phyloP scores from a whole-genome alignment of 163 green algal species.

The Prototheca wickerhamii region DNA sequence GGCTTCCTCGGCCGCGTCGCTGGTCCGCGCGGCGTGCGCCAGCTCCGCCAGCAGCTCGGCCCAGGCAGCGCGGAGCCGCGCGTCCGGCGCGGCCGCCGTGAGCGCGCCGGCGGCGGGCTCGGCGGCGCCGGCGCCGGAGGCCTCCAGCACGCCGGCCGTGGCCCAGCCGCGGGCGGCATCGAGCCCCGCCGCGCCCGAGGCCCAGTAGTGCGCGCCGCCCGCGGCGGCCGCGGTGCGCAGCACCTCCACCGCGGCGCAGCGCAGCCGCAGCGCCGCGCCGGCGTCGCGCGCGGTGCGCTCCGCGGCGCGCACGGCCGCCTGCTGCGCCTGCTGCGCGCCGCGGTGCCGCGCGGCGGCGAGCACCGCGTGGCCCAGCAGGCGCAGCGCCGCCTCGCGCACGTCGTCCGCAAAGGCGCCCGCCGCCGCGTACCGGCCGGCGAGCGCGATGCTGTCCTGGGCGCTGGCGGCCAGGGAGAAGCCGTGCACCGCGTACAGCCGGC shows the following conservation, averaged over 20 bases:
- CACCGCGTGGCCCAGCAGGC: slow-evolving; percentile 44
- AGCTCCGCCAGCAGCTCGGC: slow-evolving; percentile 44
- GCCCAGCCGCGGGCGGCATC: slow-evolving; percentile 15
- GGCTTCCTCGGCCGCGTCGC: slow-evolving; percentile 13
- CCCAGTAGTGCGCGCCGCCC: slow-evolving; percentile 47
- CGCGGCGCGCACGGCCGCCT: slow-evolving; percentile 35
- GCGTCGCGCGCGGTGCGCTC: slow-evolving; percentile 13
- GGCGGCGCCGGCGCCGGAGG: slow-evolving; percentile 11
- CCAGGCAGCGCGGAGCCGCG: slow-evolving; percentile 24
- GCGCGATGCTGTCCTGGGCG: slow-evolving; percentile 35
- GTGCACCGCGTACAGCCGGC: slow-evolving; percentile 37
- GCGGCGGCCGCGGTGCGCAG: slow-evolving; percentile 39
- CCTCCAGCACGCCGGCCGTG: slow-evolving; percentile 19
- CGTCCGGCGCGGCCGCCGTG: not conserved
- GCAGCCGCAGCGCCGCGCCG: slow-evolving; percentile 17
- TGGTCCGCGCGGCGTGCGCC: slow-evolving; percentile 20
- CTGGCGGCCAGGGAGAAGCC: slow-evolving; percentile 42
- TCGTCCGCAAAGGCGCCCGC: not conserved
- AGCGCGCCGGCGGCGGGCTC: too few relatives aligned
- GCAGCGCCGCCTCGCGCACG: slow-evolving; percentile 27
- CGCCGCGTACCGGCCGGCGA: slow-evolving; percentile 37
- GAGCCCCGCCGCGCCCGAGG: slow-evolving; percentile 14
- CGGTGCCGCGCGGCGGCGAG: slow-evolving; percentile 42
- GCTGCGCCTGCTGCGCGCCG: slow-evolving; percentile 38
- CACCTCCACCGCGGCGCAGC: slow-evolving; percentile 25